Conservation (phyloP, 192 early-diverging fungal species). For the Backusella liffmaniae region DNA sequence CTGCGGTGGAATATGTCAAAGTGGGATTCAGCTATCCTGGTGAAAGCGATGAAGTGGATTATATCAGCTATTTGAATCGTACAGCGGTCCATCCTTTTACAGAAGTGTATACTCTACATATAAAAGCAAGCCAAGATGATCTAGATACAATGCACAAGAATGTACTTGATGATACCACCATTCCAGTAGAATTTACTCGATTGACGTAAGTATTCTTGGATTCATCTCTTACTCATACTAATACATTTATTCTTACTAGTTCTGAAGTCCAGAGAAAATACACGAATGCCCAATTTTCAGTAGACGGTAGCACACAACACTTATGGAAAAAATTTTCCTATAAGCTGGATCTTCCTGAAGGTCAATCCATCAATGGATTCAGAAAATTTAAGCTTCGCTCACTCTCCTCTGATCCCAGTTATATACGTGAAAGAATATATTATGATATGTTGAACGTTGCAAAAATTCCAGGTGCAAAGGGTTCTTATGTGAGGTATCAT, state of each 20-base stretch:
- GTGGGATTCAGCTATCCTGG: not conserved
- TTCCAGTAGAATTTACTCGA: not conserved
- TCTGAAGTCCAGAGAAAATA: not conserved
- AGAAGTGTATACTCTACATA: not conserved
- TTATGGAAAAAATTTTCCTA: constrained; percentile 17
- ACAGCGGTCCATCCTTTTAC: not conserved
- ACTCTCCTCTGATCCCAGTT: constrained; percentile 34
- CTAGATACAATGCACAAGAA: not conserved
- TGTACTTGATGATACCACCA: not conserved
- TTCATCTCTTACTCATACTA: no score
- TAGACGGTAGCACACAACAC: constrained; percentile 5
- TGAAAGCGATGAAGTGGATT: not conserved
- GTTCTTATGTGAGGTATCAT: constrained; percentile 22
- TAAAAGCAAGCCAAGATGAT: not conserved
- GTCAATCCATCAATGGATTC: constrained; percentile 3
- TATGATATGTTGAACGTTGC: constrained; percentile 39
- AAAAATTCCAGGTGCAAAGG: constrained; percentile 33
- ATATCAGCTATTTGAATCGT: not conserved
- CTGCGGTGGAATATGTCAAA: not conserved
- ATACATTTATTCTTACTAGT: not conserved
- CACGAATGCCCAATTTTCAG: not conserved
- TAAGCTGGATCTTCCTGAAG: not conserved
- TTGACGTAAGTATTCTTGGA: not conserved
- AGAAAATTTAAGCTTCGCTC: constrained; percentile 37
- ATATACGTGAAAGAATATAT: constrained; percentile 39